Conservation (phyloP, 2,329 filamentous ascomycete species). For the Trichocomaceae sp. region DNA sequence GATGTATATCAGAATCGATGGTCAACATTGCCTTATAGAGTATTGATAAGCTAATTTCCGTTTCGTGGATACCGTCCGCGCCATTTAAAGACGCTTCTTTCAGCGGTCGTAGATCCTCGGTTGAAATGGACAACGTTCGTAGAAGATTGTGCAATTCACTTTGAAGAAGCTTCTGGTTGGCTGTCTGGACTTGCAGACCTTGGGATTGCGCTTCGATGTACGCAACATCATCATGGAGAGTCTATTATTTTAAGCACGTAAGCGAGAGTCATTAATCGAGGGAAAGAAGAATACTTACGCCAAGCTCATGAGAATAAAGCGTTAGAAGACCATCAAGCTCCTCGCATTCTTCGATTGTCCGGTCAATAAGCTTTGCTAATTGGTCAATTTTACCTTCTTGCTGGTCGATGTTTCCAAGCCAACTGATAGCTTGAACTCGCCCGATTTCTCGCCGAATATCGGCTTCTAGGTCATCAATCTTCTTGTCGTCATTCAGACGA, state of each 20-base stretch:
- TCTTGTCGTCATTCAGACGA: constrained; percentile 65
- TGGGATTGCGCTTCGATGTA: constrained; percentile 98
- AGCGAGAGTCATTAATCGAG: neutral
- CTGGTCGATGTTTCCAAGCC: constrained; percentile 74
- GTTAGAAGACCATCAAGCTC: constrained; percentile 92
- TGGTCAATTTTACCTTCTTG: constrained; percentile 85
- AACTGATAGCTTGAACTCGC: constrained; percentile 84
- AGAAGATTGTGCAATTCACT: constrained; percentile 84
- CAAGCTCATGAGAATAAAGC: constrained; percentile 87
- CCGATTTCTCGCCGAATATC: constrained; percentile 84
- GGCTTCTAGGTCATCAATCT: constrained; percentile 70
- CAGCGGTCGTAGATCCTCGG: constrained; percentile 66
- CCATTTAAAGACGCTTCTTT: constrained; percentile 67
- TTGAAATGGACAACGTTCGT: constrained; percentile 81
- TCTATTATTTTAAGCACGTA: constrained; percentile 47
- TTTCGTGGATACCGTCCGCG: constrained; percentile 62
- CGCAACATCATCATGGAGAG: constrained; percentile 87
- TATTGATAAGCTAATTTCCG: constrained; percentile 69
- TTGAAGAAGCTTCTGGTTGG: constrained; percentile 90
- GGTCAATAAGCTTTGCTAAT: constrained; percentile 78
- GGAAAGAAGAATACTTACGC: constrained; percentile 52
- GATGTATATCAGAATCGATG: constrained; percentile 74
- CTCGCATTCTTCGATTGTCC: constrained; percentile 89
- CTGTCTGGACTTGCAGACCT: constrained; percentile 91
- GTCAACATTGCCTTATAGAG: constrained; percentile 90